A percentile compares a stretch with the other conserved stretches of the same genome.
These are phyloP conservation scores for Heterobasidion parviporum DNA, from an alignment of 1,284 basidiomycete species.

Conservation along the genomic window DNA sequence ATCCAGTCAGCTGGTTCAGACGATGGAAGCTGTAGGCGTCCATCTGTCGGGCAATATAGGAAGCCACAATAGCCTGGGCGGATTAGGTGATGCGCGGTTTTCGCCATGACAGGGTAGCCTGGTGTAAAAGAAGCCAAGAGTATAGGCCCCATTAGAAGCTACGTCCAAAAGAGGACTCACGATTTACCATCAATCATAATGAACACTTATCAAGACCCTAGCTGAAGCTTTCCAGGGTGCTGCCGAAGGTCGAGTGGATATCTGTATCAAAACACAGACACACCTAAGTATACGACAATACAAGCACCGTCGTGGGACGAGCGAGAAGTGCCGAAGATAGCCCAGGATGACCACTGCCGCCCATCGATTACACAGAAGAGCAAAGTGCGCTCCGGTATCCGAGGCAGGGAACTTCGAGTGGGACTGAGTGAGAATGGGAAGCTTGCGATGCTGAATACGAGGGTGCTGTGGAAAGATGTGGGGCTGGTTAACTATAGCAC, in stretches of 20 bases:
- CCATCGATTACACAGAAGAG: not conserved
- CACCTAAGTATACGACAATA: not conserved
- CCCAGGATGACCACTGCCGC: not conserved
- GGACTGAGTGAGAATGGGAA: not conserved
- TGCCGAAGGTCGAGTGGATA: not conserved
- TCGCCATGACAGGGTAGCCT: not conserved
- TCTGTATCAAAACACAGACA: not conserved
- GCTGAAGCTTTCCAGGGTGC: not conserved
- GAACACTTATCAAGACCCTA: not conserved
- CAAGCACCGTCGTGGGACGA: not conserved
- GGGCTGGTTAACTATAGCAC: not conserved
- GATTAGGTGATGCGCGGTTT: not conserved
- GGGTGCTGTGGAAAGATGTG: not conserved
- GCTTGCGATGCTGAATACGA: not conserved
- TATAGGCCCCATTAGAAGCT: not conserved
- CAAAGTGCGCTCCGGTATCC: not conserved
- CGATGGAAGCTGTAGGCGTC: no score
- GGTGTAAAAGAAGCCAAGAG: not conserved
- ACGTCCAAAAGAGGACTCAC: not conserved
- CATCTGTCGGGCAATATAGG: not conserved
- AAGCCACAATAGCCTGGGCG: not conserved
- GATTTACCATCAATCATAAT: not conserved
- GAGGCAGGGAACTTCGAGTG: not conserved
- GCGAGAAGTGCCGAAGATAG: not conserved
- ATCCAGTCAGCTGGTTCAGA: no score